A percentile compares a stretch with the other conserved stretches of the same genome.
phyloP scores from a whole-genome alignment of 768 basidiomycete genomes.

The Pluteus cervinus region DNA sequence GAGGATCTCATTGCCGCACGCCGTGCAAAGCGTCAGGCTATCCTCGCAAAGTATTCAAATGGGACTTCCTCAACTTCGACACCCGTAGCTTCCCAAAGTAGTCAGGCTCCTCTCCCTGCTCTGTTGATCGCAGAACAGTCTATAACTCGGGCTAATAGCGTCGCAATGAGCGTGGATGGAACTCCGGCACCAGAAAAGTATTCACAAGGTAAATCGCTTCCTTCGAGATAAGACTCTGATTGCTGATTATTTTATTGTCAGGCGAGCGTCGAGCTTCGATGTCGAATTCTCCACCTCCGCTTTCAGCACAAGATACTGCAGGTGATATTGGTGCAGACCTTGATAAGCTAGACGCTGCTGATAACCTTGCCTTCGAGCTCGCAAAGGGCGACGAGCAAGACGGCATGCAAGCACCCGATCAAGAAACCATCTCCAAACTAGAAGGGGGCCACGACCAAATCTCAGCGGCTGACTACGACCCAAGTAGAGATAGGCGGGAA shows the following conservation, averaged over 20 bases:
- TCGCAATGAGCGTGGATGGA: constrained; percentile 33
- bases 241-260: too few relatives aligned
- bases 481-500: constrained; percentile 69
- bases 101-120: constrained; percentile 40
- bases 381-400: constrained; percentile 43
- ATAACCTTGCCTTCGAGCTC: constrained; percentile 59
- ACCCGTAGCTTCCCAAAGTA: too few relatives aligned
- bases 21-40: constrained; percentile 68
- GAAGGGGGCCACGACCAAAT: constrained; percentile 60
- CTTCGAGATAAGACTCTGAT: too few relatives aligned
- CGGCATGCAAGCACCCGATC: constrained; percentile 37
- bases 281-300: constrained; percentile 54
- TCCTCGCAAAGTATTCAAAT: constrained; percentile 72
- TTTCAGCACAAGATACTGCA: too few relatives aligned
- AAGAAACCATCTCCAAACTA: too few relatives aligned
- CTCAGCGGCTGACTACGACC: constrained; percentile 90
- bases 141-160: too few relatives aligned
- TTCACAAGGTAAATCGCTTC: too few relatives aligned
- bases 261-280: constrained; percentile 51
- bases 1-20: constrained; percentile 66
- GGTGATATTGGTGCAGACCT: too few relatives aligned
- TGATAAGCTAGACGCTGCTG: too few relatives aligned
- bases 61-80: too few relatives aligned
- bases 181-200: constrained; percentile 23
- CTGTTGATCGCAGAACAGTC: too few relatives aligned